Percentiles rank a stretch among this genome's conserved stretches.
Conservation (phyloP, 768 basidiomycete species). For the Amanita subjunquillea region DNA sequence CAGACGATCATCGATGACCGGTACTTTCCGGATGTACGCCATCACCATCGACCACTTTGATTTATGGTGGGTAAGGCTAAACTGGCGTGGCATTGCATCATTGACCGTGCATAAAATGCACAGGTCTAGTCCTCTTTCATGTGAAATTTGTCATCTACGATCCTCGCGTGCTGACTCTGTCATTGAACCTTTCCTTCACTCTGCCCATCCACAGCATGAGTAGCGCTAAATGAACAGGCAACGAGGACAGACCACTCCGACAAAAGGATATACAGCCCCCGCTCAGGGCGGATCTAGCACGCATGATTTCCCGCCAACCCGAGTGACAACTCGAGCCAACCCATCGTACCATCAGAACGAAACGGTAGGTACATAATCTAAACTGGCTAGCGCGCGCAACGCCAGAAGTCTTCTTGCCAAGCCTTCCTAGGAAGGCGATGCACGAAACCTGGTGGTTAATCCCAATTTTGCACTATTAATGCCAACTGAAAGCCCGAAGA, state of each 20-base stretch:
- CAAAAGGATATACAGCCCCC: background rate
- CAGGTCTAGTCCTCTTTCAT: background rate
- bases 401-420: background rate
- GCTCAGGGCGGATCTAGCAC: background rate
- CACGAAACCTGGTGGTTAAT: background rate
- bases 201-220: background rate
- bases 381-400: background rate
- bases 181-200: background rate
- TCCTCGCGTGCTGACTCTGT: background rate
- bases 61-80: background rate
- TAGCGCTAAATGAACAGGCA: background rate
- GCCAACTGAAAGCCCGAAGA: background rate
- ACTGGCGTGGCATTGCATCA: background rate
- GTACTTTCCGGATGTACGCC: slow-evolving; percentile 2
- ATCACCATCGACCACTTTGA: slow-evolving; percentile 5
- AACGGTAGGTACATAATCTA: background rate
- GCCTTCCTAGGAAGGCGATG: background rate
- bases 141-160: background rate
- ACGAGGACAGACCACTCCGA: background rate
- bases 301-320: background rate
- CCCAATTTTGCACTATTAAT: background rate
- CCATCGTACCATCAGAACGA: background rate
- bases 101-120: background rate
- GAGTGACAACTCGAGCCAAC: background rate
- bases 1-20: background rate